phyloP scores from a whole-genome alignment of 169 alveolate genomes.

The Amoebophrya sp. region DNA sequence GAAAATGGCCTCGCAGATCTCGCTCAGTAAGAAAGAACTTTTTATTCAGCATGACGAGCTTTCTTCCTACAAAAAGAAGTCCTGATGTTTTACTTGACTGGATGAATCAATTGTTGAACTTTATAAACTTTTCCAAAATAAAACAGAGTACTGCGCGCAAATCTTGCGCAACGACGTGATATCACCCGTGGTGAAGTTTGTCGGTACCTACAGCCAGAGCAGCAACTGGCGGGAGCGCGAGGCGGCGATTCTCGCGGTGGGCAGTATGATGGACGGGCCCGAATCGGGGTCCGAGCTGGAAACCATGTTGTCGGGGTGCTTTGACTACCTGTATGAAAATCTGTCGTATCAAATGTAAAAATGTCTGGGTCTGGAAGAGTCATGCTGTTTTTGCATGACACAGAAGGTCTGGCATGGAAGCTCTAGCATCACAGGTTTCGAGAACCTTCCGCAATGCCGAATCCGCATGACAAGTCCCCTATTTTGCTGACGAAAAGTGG shows the following conservation, averaged over 20 bases:
- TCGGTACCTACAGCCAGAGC: neutral
- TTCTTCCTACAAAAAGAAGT: too few species aligned
- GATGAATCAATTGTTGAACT: too few species aligned
- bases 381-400: too few species aligned
- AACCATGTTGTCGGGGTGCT: neutral
- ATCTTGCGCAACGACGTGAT: neutral
- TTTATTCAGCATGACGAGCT: neutral
- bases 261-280: neutral
- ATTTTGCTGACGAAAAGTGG: too few species aligned
- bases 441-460: too few species aligned
- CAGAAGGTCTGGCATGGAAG: too few species aligned
- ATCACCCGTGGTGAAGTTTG: neutral
- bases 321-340: neutral
- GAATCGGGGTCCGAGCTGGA: neutral
- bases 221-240: neutral
- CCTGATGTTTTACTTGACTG: too few species aligned
- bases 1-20: slow-evolving; percentile 16
- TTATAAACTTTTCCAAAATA: too few species aligned
- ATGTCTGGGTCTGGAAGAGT: too few species aligned
- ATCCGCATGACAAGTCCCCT: too few species aligned
- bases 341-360: too few species aligned
- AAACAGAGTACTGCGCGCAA: slow-evolving; percentile 9
- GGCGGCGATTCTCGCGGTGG: neutral
- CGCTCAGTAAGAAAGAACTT: neutral
- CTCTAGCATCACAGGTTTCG: too few species aligned